Conservation (phyloP, 1,139 yeast species). For the Taphrina sp. region DNA sequence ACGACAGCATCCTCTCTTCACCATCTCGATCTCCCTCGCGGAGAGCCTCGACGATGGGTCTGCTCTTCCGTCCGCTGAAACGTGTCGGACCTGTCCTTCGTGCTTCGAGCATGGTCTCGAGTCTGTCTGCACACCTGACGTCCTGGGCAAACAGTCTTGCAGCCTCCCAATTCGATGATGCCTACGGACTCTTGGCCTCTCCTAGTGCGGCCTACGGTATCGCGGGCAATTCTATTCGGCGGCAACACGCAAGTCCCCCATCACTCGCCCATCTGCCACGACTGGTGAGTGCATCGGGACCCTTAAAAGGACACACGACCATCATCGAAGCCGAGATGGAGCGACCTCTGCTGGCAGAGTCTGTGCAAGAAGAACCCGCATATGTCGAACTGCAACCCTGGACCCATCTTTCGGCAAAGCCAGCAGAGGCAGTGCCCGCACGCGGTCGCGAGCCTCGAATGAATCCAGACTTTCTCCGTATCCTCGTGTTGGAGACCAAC, state of each 20-base stretch:
- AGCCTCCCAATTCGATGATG: constrained; percentile 18
- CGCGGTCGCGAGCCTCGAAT: constrained; percentile 42
- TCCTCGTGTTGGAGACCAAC: constrained; percentile 44
- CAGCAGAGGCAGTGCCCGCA: background rate
- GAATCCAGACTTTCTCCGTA: constrained; percentile 45
- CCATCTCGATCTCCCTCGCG: background rate
- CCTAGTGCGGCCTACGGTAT: background rate
- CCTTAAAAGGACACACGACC: constrained; percentile 6
- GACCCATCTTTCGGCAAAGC: background rate
- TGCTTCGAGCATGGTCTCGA: constrained; percentile 16
- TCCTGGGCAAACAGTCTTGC: constrained; percentile 26
- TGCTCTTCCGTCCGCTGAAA: constrained; percentile 18
- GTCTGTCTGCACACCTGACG: constrained; percentile 16
- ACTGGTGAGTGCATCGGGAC: constrained; percentile 17
- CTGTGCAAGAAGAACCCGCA: background rate
- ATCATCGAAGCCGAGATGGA: constrained; percentile 24
- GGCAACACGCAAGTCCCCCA: background rate
- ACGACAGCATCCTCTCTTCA: background rate
- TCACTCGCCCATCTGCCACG: background rate
- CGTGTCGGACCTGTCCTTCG: constrained; percentile 14
- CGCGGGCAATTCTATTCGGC: background rate
- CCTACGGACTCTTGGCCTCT: constrained; percentile 1
- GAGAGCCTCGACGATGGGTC: constrained; percentile 13
- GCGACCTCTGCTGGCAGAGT: constrained; percentile 6
- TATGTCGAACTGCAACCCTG: constrained; percentile 22